phyloP scores from a whole-genome alignment of 23 red algal genomes.

The Gracilaria gracilis region DNA sequence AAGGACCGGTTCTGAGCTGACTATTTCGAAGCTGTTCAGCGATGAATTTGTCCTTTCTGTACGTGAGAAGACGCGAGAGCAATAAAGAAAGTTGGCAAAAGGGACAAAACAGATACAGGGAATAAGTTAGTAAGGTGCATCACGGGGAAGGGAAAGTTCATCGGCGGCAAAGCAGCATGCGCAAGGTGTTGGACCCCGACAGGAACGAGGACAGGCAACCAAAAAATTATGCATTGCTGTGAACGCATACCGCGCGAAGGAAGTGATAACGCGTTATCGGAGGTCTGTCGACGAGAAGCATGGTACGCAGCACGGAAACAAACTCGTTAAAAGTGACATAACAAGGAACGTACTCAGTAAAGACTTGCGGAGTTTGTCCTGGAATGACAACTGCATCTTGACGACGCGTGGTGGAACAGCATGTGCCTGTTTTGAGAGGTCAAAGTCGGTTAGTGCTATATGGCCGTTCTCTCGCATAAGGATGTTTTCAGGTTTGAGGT shows the following conservation, averaged over 20 bases:
- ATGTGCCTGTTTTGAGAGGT: constrained; percentile 86
- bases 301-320: background rate
- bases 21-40: constrained; percentile 79
- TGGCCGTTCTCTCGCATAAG: constrained; percentile 87
- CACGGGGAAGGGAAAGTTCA: background rate
- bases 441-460: constrained; percentile 86
- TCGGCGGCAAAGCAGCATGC: background rate
- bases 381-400: constrained; percentile 66
- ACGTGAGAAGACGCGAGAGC: background rate
- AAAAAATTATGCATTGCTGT: constrained; percentile 24
- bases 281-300: background rate
- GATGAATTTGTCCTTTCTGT: constrained; percentile 38
- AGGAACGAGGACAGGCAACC: background rate
- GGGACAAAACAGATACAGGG: background rate
- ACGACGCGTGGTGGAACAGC: constrained; percentile 75
- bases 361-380: constrained; percentile 70
- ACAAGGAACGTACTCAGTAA: constrained; percentile 43
- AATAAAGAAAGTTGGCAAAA: background rate
- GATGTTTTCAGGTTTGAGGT: constrained; percentile 91
- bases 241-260: background rate
- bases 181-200: background rate
- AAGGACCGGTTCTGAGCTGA: constrained; percentile 83
- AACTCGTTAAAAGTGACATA: background rate
- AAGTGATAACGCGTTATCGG: background rate
- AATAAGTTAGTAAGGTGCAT: background rate